phyloP scores from a whole-genome alignment of 75 land plant species.

The Chamaecyparis obtusa region DNA sequence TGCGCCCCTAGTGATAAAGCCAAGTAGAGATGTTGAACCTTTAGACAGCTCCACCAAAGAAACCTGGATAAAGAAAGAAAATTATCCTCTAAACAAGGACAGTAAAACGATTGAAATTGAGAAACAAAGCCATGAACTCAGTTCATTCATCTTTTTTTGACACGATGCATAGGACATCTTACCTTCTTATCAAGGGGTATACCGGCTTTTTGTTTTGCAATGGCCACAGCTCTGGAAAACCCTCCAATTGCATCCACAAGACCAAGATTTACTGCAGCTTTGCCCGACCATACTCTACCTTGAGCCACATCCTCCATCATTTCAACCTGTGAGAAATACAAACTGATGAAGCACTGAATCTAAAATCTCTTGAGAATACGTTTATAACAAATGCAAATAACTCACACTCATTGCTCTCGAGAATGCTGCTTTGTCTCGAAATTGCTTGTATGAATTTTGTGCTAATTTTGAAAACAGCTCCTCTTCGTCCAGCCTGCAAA shows the following conservation, averaged over 20 bases:
- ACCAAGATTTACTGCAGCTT: slow-evolving; percentile 73
- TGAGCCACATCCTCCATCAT: slow-evolving; percentile 95
- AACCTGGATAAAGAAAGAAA: slow-evolving; percentile 44
- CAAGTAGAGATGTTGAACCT: slow-evolving; percentile 57
- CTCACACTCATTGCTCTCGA: slow-evolving; percentile 93
- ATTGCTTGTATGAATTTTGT: slow-evolving; percentile 66
- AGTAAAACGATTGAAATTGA: background rate
- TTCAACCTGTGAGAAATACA: slow-evolving; percentile 58
- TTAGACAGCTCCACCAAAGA: slow-evolving; percentile 83
- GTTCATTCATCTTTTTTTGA: background rate
- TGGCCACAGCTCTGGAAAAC: slow-evolving; percentile 81
- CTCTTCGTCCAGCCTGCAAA: slow-evolving; percentile 87
- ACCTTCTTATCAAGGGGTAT: slow-evolving; percentile 83
- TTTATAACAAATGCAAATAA: slow-evolving; percentile 4
- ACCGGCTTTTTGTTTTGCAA: slow-evolving; percentile 85
- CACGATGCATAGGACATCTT: background rate
- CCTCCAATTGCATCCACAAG: slow-evolving; percentile 98
- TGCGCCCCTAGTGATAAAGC: slow-evolving; percentile 59
- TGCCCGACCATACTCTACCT: slow-evolving; percentile 97
- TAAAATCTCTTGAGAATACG: background rate
- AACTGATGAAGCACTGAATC: background rate
- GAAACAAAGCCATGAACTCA: background rate
- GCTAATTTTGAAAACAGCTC: slow-evolving; percentile 83
- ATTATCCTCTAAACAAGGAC: slow-evolving; percentile 6
- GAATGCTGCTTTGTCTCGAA: slow-evolving; percentile 91